These are phyloP conservation scores for Cantharellus cinnabarinus DNA, from an alignment of 768 basidiomycete genomes.

Conservation along the genomic window DNA sequence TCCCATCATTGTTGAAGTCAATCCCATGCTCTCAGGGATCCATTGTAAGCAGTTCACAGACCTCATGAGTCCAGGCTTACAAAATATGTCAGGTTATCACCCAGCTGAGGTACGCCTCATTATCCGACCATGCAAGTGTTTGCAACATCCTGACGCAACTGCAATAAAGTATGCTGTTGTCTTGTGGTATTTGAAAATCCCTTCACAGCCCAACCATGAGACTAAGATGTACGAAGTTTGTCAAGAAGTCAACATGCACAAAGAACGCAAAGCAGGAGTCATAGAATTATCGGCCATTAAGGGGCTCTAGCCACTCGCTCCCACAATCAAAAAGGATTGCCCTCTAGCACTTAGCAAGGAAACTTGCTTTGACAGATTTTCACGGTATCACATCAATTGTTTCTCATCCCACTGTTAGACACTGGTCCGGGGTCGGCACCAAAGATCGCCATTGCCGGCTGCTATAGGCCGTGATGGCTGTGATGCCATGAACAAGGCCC, in stretches of 20 bases:
- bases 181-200: neutral
- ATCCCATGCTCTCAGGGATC: neutral
- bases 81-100: neutral
- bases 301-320: neutral
- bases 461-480: too few species aligned
- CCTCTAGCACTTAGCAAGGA: neutral
- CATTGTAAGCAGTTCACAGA: too few species aligned
- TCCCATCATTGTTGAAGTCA: neutral
- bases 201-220: neutral
- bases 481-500: too few species aligned
- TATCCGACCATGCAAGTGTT: neutral
- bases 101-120: neutral
- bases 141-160: neutral
- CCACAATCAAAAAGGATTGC: neutral
- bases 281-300: neutral
- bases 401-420: neutral
- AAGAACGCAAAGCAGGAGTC: neutral
- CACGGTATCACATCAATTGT: neutral
- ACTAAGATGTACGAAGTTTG: neutral
- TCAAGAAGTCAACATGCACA: neutral
- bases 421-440: too few species aligned
- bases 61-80: neutral
- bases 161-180: neutral
- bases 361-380: neutral
- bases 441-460: too few species aligned